Conservation (phyloP, 106 monocot species). For the Triglochin maritima region DNA sequence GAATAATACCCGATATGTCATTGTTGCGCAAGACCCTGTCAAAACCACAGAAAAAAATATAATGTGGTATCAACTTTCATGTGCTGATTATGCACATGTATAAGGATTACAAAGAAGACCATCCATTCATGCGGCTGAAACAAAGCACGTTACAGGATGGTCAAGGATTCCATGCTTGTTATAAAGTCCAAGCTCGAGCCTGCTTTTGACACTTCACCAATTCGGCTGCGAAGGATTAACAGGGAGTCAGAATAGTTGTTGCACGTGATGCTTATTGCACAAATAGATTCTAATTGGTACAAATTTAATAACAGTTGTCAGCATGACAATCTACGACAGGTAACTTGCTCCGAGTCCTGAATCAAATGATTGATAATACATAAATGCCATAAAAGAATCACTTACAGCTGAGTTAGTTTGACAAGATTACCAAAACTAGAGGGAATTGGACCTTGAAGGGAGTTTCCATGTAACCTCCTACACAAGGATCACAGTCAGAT, state of each 20-base stretch:
- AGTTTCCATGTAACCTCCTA: constrained; percentile 17
- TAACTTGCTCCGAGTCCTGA: background rate
- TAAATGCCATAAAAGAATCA: background rate
- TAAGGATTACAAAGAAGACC: background rate
- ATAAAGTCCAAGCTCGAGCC: constrained; percentile 2
- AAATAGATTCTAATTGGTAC: background rate
- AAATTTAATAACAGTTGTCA: background rate
- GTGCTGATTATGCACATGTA: background rate
- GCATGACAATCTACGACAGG: background rate
- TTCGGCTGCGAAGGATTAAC: background rate
- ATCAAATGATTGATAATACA: background rate
- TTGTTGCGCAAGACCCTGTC: constrained; percentile 9
- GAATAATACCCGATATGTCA: constrained; percentile 2
- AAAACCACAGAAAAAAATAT: background rate
- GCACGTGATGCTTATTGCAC: background rate
- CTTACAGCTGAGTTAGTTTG: constrained; percentile 9
- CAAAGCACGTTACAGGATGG: constrained; percentile 1
- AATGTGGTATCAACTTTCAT: no score
- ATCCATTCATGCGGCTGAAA: background rate
- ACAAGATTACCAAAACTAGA: constrained; percentile 11
- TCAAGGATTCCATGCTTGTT: constrained; percentile 1
- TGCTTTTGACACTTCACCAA: constrained; percentile 2
- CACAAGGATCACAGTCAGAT: background rate
- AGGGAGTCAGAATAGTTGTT: background rate
- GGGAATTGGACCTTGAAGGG: constrained; percentile 19